Evolutionary conservation across 768 basidiomycete species (phyloP), one percentile per base, ranked within the genome.

Genomic region (Kwoniella heveanensis): DNA sequence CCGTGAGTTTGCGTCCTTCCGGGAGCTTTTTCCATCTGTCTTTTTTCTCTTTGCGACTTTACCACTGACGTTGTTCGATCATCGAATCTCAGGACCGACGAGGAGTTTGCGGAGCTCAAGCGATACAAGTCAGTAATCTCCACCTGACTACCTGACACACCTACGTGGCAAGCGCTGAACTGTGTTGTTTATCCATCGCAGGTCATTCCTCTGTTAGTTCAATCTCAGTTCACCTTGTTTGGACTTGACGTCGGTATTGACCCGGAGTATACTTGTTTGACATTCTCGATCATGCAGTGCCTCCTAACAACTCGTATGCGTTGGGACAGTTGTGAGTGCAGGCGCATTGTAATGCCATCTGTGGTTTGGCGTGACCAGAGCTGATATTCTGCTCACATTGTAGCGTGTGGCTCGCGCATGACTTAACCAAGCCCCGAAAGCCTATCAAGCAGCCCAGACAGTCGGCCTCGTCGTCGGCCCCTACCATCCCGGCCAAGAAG

Each of bases 61-160:
- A n/a, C n/a, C n/a, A n/a, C n/a, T n/a, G n/a, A n/a, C n/a, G n/a
- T n/a, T n/a, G n/a, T n/a, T n/a, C n/a, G n/a, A n/a, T n/a, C n/a
- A 37, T 27, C 55, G 13, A 13, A 12, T 22, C 26, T 30, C 12
- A 58, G 63, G 4, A 39, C 53, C 26, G 56, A 58, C 8, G 46
- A 64, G 44, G 63, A 53, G 15, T 58, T 64, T 24, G 22, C 15
- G n/a, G 26, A 7, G 9, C 25, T 64, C 1, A 64, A 54, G 29
- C 53, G 57, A 37, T 64, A 59, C 57, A 64, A 64, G 63, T 64
- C 44, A 55, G 63, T n/a, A n/a, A n/a, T n/a, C n/a, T n/a, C n/a
- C n/a, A n/a, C n/a, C n/a, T n/a, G n/a, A n/a, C n/a, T n/a, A n/a
- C n/a, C n/a, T n/a, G n/a, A n/a, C n/a, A n/a, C n/a, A n/a, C n/a